Conservation (phyloP, 768 basidiomycete genomes). For the Astraeus odoratus region DNA sequence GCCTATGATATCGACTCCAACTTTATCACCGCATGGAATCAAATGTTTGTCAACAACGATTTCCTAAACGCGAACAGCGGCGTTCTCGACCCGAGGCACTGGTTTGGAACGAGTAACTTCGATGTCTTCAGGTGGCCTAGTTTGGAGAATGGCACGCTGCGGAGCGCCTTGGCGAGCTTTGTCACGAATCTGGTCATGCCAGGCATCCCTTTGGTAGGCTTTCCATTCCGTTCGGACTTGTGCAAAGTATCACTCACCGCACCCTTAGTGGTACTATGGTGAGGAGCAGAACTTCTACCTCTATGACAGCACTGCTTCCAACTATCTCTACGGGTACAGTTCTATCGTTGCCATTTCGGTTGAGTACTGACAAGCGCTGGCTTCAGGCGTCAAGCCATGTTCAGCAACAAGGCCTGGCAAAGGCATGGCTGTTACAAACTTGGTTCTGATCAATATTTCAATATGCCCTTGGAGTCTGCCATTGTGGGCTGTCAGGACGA, state of each 20-base stretch:
- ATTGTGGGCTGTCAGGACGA: conserved; percentile 81
- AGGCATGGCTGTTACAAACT: conserved; percentile 89
- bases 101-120: conserved; percentile 92
- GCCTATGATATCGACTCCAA: conserved; percentile 80
- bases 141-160: conserved; percentile 76
- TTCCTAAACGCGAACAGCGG: conserved; percentile 68
- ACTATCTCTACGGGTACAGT: conserved; percentile 85
- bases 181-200: conserved; percentile 79
- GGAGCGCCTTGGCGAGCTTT: conserved; percentile 71
- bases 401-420: conserved; percentile 79
- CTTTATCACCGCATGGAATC: conserved; percentile 86
- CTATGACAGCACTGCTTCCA: conserved; percentile 81
- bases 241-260: neutral
- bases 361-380: conserved; percentile 1
- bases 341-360: neutral
- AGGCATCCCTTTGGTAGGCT: conserved; percentile 68
- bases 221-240: neutral
- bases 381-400: conserved; percentile 86
- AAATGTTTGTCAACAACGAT: conserved; percentile 86
- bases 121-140: conserved; percentile 94
- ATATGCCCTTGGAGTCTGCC: conserved; percentile 78
- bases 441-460: conserved; percentile 90
- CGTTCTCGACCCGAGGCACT: conserved; percentile 72
- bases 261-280: conserved; percentile 67
- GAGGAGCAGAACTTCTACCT: conserved; percentile 91